Percentiles rank a stretch among this genome's conserved stretches.
Evolutionary conservation across 495 filamentous ascomycete genomes (phyloP).

Genomic region (Podospora anserina): DNA sequence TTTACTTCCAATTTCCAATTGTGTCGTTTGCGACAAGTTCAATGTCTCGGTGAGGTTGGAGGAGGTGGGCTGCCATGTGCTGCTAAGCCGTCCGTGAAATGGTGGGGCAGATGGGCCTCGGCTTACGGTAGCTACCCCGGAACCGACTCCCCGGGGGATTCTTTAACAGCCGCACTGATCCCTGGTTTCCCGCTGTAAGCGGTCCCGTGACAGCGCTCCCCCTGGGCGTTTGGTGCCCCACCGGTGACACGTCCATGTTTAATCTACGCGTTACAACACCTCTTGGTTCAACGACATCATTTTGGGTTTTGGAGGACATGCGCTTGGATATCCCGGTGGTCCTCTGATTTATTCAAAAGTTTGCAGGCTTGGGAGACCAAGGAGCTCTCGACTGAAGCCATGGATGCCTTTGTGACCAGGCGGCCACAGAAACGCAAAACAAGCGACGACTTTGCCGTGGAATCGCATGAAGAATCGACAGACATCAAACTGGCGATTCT

Average conservation of each 20-base stretch:
- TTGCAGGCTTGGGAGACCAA: background rate
- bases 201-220: background rate
- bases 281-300: background rate
- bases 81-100: background rate
- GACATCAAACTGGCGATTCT: slow-evolving; percentile 85
- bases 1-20: background rate
- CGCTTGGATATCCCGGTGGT: background rate
- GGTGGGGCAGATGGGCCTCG: background rate
- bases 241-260: background rate
- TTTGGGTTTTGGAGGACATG: background rate
- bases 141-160: background rate
- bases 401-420: slow-evolving; percentile 48
- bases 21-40: background rate
- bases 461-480: slow-evolving; percentile 63
- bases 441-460: slow-evolving; percentile 17
- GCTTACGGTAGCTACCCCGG: background rate
- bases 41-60: background rate
- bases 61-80: background rate
- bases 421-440: slow-evolving; percentile 39
- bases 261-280: background rate
- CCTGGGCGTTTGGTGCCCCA: background rate
- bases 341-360: background rate
- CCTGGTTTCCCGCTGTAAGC: background rate
- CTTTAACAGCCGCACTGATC: background rate
- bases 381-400: slow-evolving; percentile 12